Conservation (phyloP, 768 basidiomycete species). For the Suillus sp. region DNA sequence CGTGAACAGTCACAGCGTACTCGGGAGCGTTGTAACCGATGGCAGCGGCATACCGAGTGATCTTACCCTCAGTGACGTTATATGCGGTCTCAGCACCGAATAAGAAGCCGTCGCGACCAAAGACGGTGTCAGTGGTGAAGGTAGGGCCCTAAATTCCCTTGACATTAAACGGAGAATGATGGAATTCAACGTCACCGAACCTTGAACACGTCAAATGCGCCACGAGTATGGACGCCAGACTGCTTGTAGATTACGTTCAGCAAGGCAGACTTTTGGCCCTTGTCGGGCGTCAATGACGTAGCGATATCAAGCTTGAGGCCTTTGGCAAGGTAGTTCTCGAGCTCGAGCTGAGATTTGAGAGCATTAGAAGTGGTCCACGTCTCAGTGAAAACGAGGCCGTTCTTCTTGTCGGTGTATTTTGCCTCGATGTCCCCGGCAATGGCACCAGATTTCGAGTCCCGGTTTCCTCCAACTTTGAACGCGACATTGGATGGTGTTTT, state of each 20-base stretch:
- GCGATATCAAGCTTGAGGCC: constrained; percentile 94
- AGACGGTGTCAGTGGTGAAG: constrained; percentile 92
- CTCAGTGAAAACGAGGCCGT: constrained; percentile 93
- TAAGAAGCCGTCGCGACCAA: constrained; percentile 97
- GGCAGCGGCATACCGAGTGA: constrained; percentile 91
- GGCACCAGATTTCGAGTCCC: constrained; percentile 68
- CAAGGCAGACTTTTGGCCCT: constrained; percentile 82
- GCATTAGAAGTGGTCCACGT: constrained; percentile 95
- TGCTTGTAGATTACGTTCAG: constrained; percentile 92
- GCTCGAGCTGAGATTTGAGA: constrained; percentile 88
- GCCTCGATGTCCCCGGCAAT: constrained; percentile 94
- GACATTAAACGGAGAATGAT: constrained; percentile 6
- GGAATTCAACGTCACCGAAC: constrained; percentile 42
- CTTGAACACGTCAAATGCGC: constrained; percentile 92
- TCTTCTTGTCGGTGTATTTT: constrained; percentile 89
- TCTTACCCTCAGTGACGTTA: constrained; percentile 91
- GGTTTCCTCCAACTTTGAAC: constrained; percentile 90
- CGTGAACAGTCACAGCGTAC: constrained; percentile 93
- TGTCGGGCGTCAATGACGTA: constrained; percentile 84
- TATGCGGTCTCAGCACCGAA: constrained; percentile 95
- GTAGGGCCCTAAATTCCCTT: constrained; percentile 76
- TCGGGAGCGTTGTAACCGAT: constrained; percentile 95
- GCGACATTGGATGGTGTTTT: constrained; percentile 85
- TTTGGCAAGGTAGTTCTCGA: constrained; percentile 96
- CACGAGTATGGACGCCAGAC: constrained; percentile 91